These are phyloP conservation scores for Rhodotorula sp. DNA, from an alignment of 1,284 basidiomycete species.

Conservation along the genomic window DNA sequence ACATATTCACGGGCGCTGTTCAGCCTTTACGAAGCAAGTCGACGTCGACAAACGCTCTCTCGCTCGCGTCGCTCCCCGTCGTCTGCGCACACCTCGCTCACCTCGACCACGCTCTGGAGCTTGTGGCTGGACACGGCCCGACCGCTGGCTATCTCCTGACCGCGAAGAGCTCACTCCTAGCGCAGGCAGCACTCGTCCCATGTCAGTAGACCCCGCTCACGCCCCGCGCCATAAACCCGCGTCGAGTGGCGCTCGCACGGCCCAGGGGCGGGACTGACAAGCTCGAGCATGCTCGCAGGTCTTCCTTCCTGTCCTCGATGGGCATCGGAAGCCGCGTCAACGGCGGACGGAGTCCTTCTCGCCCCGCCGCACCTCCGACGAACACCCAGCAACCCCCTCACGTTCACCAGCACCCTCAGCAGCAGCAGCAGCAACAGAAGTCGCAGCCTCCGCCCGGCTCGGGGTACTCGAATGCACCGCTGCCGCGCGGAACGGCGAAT, in stretches of 20 bases:
- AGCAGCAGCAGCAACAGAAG: background rate
- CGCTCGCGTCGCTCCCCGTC: background rate
- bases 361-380: background rate
- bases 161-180: background rate
- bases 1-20: background rate
- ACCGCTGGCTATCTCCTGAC: background rate
- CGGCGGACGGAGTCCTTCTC: constrained; percentile 13
- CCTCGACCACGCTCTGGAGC: no score
- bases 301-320: constrained; percentile 39
- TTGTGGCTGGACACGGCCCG: no score
- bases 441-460: constrained; percentile 2
- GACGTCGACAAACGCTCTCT: background rate
- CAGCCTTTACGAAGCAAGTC: background rate
- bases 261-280: background rate
- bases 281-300: constrained; percentile 14
- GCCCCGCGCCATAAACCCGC: background rate
- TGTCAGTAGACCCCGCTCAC: background rate
- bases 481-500: constrained; percentile 11
- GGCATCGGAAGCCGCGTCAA: constrained; percentile 29
- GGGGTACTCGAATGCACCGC: constrained; percentile 31
- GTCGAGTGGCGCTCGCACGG: background rate
- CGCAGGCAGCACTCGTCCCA: background rate
- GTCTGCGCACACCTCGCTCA: background rate
- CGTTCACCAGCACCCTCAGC: background rate
- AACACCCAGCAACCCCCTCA: background rate